A percentile compares a stretch with the other conserved stretches of the same genome.
Conservation (phyloP, 1,139 yeast genomes). For the Kodamaea ohmeri region DNA sequence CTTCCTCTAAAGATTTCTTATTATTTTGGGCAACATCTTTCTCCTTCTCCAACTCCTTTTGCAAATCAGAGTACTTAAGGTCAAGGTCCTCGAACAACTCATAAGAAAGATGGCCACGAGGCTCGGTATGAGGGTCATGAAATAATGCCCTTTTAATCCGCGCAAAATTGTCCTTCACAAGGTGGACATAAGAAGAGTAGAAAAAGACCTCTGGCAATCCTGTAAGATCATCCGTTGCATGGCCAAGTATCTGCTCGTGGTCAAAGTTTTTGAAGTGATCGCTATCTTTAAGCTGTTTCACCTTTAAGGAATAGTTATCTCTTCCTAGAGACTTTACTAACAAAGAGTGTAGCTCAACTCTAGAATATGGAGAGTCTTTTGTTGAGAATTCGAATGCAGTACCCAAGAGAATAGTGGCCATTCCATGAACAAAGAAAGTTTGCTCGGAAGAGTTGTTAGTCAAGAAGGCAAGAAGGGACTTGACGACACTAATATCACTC, state of each 20-base stretch:
- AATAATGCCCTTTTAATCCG: constrained; percentile 70
- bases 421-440: constrained; percentile 66
- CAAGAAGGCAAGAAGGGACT: constrained; percentile 64
- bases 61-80: constrained; percentile 29
- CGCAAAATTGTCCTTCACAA: constrained; percentile 67
- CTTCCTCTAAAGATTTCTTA: constrained; percentile 22
- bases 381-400: constrained; percentile 80
- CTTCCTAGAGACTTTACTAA: constrained; percentile 71
- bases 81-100: constrained; percentile 69
- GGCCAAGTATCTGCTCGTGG: constrained; percentile 29
- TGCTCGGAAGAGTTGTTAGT: constrained; percentile 60
- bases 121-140: constrained; percentile 72
- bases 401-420: constrained; percentile 72
- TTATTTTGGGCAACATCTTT: constrained; percentile 24
- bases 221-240: constrained; percentile 56
- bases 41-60: constrained; percentile 25
- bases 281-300: constrained; percentile 68
- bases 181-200: constrained; percentile 57
- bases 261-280: constrained; percentile 56
- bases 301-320: constrained; percentile 72
- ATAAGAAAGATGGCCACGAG: constrained; percentile 62
- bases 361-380: constrained; percentile 63
- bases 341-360: constrained; percentile 61
- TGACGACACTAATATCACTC: constrained; percentile 61
- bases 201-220: constrained; percentile 87